Base-by-base conservation (phyloP, 352 stramenopile species). In the Globisporangium polare region DNA sequence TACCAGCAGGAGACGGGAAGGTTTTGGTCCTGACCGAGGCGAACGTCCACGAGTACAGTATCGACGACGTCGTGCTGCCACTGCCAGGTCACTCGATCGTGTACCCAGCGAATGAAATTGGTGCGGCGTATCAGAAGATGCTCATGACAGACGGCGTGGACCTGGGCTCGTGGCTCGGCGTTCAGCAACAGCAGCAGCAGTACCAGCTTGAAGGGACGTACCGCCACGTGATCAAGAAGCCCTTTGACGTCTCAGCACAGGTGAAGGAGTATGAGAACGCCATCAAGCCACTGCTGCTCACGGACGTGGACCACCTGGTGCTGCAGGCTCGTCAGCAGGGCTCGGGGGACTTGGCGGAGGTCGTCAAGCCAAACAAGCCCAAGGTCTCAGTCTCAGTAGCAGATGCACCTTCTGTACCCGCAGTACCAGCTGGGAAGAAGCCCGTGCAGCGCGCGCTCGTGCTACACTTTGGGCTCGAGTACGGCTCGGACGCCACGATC, bases 1-100 rank as follows among this genome's bases (percentile, higher is more conserved):
- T 39, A 39, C 12, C 33, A 39, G 33, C 12, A 39, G 33, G 33
- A 72, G 49, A 46, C 47, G 18, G 55, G 15, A 39, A 54, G 49
- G 71, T 93, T 18, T 53, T 86, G 33, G 62, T 88, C 10, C 63
- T 98, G 4, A 97, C 88, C 0, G 77, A 91, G 64, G 80, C 89
- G 26, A 96, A 97, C 46, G 69, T 97, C 31, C 65, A 73, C 31
- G 57, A 88, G 37, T 98, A 97, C 72, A 78, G 68, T 20, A 92
- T 99, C 29, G 74, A 89, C 5, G 96, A 99, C 66, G 87, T 99
- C 35, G 91, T 99, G 51, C 66, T 99, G 41, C 96, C 97, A 17
- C 73, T 99, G 27, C 90, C 96, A 8, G 97, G 97, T 12, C 91
- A 89, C 51, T 85, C 89, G 42, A 70, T 97, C 26, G 57, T 68